Conservation (phyloP, 1,139 yeast genomes). For the Starmera stellimalicola region DNA sequence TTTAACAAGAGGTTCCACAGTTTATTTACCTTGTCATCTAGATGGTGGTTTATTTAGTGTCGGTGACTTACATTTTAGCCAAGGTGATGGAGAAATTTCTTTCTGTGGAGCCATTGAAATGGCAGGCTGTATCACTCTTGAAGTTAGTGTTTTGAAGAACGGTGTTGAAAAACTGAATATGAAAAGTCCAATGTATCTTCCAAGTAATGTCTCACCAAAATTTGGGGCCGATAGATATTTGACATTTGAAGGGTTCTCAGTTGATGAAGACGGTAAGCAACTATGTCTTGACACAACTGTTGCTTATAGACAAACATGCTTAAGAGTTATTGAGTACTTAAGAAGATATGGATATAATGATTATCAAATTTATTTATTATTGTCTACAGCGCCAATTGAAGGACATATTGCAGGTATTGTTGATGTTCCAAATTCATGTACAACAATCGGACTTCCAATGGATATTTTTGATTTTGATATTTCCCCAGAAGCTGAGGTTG, state of each 20-base stretch:
- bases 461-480: slow-evolving; percentile 43
- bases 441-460: slow-evolving; percentile 40
- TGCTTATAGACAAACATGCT: slow-evolving; percentile 40
- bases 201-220: slow-evolving; percentile 37
- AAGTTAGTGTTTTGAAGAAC: slow-evolving; percentile 29
- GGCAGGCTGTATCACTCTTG: slow-evolving; percentile 37
- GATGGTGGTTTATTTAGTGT: slow-evolving; percentile 37
- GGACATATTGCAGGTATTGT: slow-evolving; percentile 44
- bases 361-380: slow-evolving; percentile 36
- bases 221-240: slow-evolving; percentile 39
- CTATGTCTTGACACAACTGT: slow-evolving; percentile 36
- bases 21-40: slow-evolving; percentile 37
- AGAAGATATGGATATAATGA: slow-evolving; percentile 40
- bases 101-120: slow-evolving; percentile 47
- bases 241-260: slow-evolving; percentile 45
- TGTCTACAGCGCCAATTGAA: slow-evolving; percentile 39
- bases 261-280: slow-evolving; percentile 35
- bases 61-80: slow-evolving; percentile 42
- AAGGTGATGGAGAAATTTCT: slow-evolving; percentile 44
- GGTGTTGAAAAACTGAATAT: slow-evolving; percentile 32
- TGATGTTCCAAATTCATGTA: slow-evolving; percentile 43
- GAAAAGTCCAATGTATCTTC: slow-evolving; percentile 37
- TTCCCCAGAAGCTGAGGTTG: slow-evolving; percentile 27
- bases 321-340: slow-evolving; percentile 39
- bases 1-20: slow-evolving; percentile 37